These are phyloP conservation scores for Collariella sp. DNA, from an alignment of 495 filamentous ascomycete genomes.

Conservation along the genomic window DNA sequence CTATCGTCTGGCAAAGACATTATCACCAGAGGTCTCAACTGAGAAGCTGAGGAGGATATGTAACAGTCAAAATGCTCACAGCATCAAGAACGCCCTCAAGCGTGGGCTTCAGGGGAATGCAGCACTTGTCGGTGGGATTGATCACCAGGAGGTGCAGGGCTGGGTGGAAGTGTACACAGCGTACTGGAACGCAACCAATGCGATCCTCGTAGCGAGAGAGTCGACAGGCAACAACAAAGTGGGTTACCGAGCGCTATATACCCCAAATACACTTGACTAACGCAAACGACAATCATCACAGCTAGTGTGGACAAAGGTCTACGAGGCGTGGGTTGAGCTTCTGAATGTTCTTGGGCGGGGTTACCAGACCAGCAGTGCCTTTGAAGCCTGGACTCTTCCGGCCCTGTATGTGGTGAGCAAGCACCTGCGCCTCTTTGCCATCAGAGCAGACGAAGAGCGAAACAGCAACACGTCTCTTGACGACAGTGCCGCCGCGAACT, in stretches of 20 bases:
- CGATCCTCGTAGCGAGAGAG: slow-evolving; percentile 52
- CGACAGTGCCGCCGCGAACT: slow-evolving; percentile 35
- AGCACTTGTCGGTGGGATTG: slow-evolving; percentile 35
- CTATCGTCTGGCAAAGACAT: slow-evolving; percentile 55
- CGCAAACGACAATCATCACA: slow-evolving; percentile 21
- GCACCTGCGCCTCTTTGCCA: slow-evolving; percentile 77
- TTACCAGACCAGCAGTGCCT: slow-evolving; percentile 56
- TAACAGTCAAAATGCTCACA: slow-evolving; percentile 50
- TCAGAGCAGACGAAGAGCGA: slow-evolving; percentile 67
- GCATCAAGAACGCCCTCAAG: slow-evolving; percentile 49
- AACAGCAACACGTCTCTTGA: slow-evolving; percentile 43
- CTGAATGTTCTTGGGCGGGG: slow-evolving; percentile 61
- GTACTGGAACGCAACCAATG: slow-evolving; percentile 74
- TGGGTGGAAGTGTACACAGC: slow-evolving; percentile 77
- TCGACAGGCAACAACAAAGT: slow-evolving; percentile 25
- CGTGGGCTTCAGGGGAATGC: slow-evolving; percentile 47
- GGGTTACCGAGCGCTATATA: neutral
- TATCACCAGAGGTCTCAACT: slow-evolving; percentile 55
- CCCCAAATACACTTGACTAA: neutral
- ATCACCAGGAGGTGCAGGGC: slow-evolving; percentile 55
- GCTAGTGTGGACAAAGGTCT: slow-evolving; percentile 63
- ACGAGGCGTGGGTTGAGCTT: slow-evolving; percentile 77
- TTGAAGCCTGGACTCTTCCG: slow-evolving; percentile 81
- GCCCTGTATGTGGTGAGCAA: slow-evolving; percentile 78
- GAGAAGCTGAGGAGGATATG: slow-evolving; percentile 54